phyloP scores from a whole-genome alignment of 2,329 filamentous ascomycete genomes.

The Nannizziopsis arthrosporioides region DNA sequence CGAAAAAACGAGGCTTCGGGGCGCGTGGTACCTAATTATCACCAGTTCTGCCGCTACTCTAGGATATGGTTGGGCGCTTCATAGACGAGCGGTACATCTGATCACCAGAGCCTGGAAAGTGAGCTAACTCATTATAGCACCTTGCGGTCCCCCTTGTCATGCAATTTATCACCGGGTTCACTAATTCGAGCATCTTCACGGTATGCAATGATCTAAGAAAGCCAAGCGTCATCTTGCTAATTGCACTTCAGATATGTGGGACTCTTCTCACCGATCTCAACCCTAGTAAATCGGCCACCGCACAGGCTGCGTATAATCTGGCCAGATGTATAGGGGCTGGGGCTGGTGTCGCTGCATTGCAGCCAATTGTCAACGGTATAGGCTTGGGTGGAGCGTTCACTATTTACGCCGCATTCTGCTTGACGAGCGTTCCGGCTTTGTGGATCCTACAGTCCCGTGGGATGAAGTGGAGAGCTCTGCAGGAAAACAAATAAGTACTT shows the following conservation, averaged over 20 bases:
- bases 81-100: background rate
- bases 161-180: constrained; percentile 2
- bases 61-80: constrained; percentile 4
- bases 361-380: constrained; percentile 1
- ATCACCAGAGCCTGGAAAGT: background rate
- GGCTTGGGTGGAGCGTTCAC: constrained; percentile 5
- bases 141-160: constrained; percentile 3
- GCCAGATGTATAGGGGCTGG: constrained; percentile 1
- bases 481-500: background rate
- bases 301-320: constrained; percentile 4
- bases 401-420: constrained; percentile 5
- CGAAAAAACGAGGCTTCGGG: constrained; percentile 3
- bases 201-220: background rate
- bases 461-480: constrained; percentile 5
- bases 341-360: background rate
- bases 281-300: background rate
- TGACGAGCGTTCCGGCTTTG: constrained; percentile 3
- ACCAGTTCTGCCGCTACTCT: background rate
- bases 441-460: constrained; percentile 8
- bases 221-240: background rate
- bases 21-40: constrained; percentile 4
- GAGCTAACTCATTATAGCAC: background rate
- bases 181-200: constrained; percentile 1
- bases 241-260: background rate
- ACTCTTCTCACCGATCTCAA: constrained; percentile 8